Percentiles rank a stretch among this genome's conserved stretches.
phyloP scores from a whole-genome alignment of 805 yeast species.

The Debaryomyces prosopidis region DNA sequence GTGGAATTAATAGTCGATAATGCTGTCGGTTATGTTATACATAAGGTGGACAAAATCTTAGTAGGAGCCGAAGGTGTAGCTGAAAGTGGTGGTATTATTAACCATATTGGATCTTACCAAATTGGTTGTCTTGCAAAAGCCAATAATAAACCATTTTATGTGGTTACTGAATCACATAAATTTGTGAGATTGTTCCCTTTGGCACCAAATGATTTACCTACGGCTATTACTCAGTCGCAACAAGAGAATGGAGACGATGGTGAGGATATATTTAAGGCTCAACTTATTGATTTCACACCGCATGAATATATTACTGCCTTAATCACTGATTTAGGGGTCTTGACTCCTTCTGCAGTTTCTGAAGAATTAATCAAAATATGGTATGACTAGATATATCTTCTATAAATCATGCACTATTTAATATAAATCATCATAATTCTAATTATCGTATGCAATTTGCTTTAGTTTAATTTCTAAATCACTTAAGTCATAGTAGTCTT shows the following conservation, averaged over 20 bases:
- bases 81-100: constrained; percentile 97
- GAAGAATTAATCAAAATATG: constrained; percentile 97
- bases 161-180: constrained; percentile 92
- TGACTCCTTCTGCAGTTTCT: constrained; percentile 97
- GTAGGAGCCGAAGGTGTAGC: constrained; percentile 99
- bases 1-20: constrained; percentile 86
- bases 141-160: constrained; percentile 91
- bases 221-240: constrained; percentile 24
- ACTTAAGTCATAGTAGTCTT: constrained; percentile 39
- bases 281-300: constrained; percentile 84
- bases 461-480: constrained; percentile 37
- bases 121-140: constrained; percentile 89
- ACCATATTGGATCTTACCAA: constrained; percentile 92
- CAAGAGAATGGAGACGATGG: constrained; percentile 22
- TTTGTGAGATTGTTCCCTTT: constrained; percentile 95
- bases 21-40: constrained; percentile 90
- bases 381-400: constrained; percentile 63
- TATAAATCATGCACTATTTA: not conserved
- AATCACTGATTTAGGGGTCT: constrained; percentile 93
- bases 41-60: constrained; percentile 87
- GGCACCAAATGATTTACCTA: constrained; percentile 87
- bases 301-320: constrained; percentile 94
- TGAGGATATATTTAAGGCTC: constrained; percentile 26
- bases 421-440: constrained; percentile 4
- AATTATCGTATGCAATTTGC: constrained; percentile 5